Conservation (phyloP, 352 stramenopile genomes). For the Lagenidium sp. region DNA sequence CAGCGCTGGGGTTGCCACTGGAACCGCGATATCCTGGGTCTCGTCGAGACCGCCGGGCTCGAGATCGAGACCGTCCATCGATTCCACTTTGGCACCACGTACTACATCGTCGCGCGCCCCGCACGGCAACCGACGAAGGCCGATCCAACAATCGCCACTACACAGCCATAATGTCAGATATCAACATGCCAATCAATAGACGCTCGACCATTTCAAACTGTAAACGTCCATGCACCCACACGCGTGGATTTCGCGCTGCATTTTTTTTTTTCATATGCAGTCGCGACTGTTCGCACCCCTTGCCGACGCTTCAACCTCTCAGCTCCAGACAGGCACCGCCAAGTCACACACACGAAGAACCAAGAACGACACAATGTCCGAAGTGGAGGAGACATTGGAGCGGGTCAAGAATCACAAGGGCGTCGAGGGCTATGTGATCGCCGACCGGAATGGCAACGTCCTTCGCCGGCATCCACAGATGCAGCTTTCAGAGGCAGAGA, state of each 20-base stretch:
- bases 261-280: too few species aligned
- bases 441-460: constrained; percentile 85
- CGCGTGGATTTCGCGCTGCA: too few species aligned
- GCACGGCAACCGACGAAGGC: not conserved
- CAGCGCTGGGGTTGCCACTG: constrained; percentile 95
- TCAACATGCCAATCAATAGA: too few species aligned
- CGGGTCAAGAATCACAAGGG: constrained; percentile 93
- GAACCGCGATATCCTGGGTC: constrained; percentile 92
- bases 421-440: constrained; percentile 94
- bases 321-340: too few species aligned
- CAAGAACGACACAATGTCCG: constrained; percentile 38
- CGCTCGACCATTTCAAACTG: not conserved
- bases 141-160: not conserved
- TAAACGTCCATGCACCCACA: too few species aligned
- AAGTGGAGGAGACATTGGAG: constrained; percentile 94
- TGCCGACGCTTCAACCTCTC: too few species aligned
- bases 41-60: constrained; percentile 81
- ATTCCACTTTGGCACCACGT: constrained; percentile 96
- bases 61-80: constrained; percentile 77
- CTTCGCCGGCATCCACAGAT: constrained; percentile 87
- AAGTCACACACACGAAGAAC: too few species aligned
- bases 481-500: constrained; percentile 85
- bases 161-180: too few species aligned
- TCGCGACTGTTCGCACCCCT: too few species aligned
- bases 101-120: constrained; percentile 77